phyloP scores from a whole-genome alignment of 495 filamentous ascomycete species.

The Daldinia bambusicola region DNA sequence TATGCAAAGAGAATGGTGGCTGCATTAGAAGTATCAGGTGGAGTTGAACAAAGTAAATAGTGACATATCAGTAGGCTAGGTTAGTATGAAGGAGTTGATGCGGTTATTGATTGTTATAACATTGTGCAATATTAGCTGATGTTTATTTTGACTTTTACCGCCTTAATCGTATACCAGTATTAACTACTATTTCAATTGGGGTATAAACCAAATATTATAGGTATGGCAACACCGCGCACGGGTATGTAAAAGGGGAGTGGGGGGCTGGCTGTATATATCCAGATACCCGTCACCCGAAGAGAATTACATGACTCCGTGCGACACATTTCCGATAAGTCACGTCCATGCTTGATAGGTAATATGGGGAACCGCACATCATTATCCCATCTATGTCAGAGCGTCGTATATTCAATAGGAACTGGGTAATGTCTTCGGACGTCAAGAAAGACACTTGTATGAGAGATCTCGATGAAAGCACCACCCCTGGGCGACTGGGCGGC shows the following conservation, averaged over 20 bases:
- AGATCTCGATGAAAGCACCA: conserved; percentile 2
- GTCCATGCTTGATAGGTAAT: conserved; percentile 6
- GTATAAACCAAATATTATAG: conserved; percentile 1
- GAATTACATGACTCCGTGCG: conserved; percentile 6
- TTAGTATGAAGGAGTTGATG: not conserved
- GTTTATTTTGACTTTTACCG: not conserved
- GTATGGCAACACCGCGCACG: not conserved
- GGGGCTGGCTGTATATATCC: conserved; percentile 4
- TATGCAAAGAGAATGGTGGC: not conserved
- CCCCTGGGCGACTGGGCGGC: not conserved
- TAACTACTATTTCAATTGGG: not conserved
- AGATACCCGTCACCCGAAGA: conserved; percentile 4
- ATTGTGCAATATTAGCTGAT: not conserved
- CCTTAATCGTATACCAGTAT: not conserved
- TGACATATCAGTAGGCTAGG: not conserved
- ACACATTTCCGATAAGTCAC: conserved; percentile 25
- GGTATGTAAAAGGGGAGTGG: not conserved
- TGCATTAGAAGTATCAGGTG: not conserved
- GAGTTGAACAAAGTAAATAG: not conserved
- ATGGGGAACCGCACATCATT: conserved; percentile 15
- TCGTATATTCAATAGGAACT: not conserved
- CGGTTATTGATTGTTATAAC: not conserved
- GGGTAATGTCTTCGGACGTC: not conserved
- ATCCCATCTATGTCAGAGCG: conserved; percentile 27
- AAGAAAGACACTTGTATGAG: not conserved